These are phyloP conservation scores for Escovopsis weberi DNA, from an alignment of 2,329 filamentous ascomycete genomes.

Conservation along the genomic window DNA sequence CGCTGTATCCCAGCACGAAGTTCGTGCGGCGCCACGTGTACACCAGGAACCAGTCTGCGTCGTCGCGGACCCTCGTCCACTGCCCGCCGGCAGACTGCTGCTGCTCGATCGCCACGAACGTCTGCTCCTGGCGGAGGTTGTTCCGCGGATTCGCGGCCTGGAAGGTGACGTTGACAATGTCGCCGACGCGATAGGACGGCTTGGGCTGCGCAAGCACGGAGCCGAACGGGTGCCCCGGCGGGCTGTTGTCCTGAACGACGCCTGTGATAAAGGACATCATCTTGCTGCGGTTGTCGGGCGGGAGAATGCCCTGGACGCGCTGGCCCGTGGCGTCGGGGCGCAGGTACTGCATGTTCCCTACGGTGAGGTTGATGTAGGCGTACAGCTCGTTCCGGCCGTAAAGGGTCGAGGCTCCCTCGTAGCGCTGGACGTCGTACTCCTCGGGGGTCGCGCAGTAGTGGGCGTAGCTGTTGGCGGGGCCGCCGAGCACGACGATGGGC, in stretches of 20 bases:
- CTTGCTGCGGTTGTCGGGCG: slow-evolving; percentile 64
- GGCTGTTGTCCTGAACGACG: slow-evolving; percentile 59
- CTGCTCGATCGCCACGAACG: slow-evolving; percentile 63
- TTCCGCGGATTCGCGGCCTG: slow-evolving; percentile 84
- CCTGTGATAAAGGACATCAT: slow-evolving; percentile 68
- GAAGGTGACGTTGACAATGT: slow-evolving; percentile 52
- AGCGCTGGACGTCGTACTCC: slow-evolving; percentile 73
- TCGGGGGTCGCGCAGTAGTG: slow-evolving; percentile 70
- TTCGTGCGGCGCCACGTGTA: slow-evolving; percentile 67
- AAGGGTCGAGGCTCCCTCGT: slow-evolving; percentile 88
- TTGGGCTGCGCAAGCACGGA: slow-evolving; percentile 42
- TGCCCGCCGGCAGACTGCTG: slow-evolving; percentile 21
- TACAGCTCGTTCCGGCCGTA: slow-evolving; percentile 71
- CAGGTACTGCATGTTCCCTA: slow-evolving; percentile 39
- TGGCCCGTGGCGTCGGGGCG: slow-evolving; percentile 21
- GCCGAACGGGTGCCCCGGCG: slow-evolving; percentile 56
- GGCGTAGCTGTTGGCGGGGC: slow-evolving; percentile 81
- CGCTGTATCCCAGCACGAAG: slow-evolving; percentile 55
- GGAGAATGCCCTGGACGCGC: slow-evolving; percentile 40
- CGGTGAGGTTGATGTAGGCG: slow-evolving; percentile 76
- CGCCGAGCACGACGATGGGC: slow-evolving; percentile 71
- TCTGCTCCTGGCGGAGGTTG: slow-evolving; percentile 63
- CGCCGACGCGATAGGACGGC: slow-evolving; percentile 43
- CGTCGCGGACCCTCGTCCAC: slow-evolving; percentile 57
- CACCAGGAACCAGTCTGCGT: slow-evolving; percentile 71